Evolutionary conservation across 2,329 filamentous ascomycete species (phyloP).

Genomic region (Graphilbum fragrans): DNA sequence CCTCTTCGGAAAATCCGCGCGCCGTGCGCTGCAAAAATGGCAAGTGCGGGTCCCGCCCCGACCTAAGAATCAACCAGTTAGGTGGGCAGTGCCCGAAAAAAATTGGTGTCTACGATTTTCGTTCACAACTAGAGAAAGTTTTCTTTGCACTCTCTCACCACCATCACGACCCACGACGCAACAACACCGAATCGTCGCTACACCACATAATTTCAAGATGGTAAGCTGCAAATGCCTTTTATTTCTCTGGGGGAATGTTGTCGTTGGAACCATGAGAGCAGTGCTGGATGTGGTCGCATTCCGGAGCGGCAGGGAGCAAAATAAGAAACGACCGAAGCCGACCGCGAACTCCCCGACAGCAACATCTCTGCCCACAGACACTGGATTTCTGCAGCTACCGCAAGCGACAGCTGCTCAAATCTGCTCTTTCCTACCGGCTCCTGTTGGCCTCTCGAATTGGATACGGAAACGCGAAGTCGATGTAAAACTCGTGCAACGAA

Average conservation of each 20-base stretch:
- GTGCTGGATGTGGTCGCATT: too few species aligned
- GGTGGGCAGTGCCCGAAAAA: slow-evolving; percentile 4
- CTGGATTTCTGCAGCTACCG: too few species aligned
- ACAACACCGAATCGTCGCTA: neutral
- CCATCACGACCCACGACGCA: neutral
- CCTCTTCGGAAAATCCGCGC: slow-evolving; percentile 4
- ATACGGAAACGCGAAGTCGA: too few species aligned
- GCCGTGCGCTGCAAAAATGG: slow-evolving; percentile 3
- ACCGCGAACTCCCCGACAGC: too few species aligned
- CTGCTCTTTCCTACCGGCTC: too few species aligned
- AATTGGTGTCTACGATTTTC: slow-evolving; percentile 8
- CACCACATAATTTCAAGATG: neutral
- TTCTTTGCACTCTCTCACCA: neutral
- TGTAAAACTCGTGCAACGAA: too few species aligned
- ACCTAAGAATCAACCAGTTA: slow-evolving; percentile 1
- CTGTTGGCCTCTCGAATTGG: too few species aligned
- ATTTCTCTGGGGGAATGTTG: neutral
- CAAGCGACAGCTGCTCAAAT: too few species aligned
- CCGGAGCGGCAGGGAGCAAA: too few species aligned
- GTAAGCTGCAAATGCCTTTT: neutral
- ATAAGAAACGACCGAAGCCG: too few species aligned
- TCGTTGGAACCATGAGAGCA: too few species aligned
- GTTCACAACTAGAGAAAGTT: neutral
- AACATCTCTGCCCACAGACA: too few species aligned
- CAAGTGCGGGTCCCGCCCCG: slow-evolving; percentile 4